phyloP scores from a whole-genome alignment of 129 eudicot species.

The Tagetes erecta region DNA sequence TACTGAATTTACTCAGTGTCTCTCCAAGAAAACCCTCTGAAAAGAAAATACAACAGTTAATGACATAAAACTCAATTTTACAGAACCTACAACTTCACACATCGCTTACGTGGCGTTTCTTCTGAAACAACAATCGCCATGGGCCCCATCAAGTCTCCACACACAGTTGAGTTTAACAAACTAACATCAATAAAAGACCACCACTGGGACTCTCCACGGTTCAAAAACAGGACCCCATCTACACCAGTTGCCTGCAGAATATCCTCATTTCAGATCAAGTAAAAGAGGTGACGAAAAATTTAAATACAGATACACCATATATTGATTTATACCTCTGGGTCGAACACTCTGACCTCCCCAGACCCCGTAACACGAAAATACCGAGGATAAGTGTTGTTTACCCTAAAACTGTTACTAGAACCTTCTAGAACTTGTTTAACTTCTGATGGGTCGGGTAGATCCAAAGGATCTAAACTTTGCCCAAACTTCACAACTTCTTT shows the following conservation, averaged over 20 bases:
- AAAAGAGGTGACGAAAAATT: background rate
- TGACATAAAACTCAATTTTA: background rate
- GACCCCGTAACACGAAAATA: conserved; percentile 61
- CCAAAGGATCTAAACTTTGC: conserved; percentile 35
- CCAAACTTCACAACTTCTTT: conserved; percentile 55
- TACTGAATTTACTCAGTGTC: conserved; percentile 58
- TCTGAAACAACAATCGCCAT: conserved; percentile 61
- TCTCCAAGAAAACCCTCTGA: conserved; percentile 63
- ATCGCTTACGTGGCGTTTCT: conserved; percentile 57
- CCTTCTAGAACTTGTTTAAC: conserved; percentile 49
- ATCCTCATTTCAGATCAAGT: background rate
- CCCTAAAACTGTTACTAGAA: conserved; percentile 35
- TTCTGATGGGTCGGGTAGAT: conserved; percentile 42
- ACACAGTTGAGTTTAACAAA: conserved; percentile 42
- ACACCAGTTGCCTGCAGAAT: conserved; percentile 40
- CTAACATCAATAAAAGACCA: conserved; percentile 53
- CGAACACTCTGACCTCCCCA: conserved; percentile 56
- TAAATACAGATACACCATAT: background rate
- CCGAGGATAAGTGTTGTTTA: conserved; percentile 47
- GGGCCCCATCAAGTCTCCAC: conserved; percentile 58
- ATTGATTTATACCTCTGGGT: conserved; percentile 43
- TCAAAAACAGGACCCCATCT: conserved; percentile 42
- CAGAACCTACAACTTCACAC: background rate
- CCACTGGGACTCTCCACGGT: conserved; percentile 46
- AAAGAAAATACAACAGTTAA: conserved; percentile 7